phyloP scores from a whole-genome alignment of 2,329 filamentous ascomycete genomes.

The Sodiomyces alkalinus region DNA sequence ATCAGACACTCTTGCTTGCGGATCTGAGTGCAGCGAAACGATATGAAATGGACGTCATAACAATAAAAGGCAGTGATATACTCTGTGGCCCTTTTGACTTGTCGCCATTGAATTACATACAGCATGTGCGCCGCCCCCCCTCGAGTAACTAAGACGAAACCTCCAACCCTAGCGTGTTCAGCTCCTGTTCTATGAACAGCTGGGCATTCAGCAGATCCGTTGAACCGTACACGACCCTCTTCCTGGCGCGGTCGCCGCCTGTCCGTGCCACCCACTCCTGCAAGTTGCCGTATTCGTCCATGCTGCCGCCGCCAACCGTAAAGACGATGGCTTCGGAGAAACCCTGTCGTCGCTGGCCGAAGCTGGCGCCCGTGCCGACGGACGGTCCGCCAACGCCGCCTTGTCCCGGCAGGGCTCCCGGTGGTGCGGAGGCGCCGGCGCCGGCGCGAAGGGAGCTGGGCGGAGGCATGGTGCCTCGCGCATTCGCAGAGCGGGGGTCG shows the following conservation, averaged over 20 bases:
- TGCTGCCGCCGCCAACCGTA: slow-evolving; percentile 86
- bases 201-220: slow-evolving; percentile 64
- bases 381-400: slow-evolving; percentile 26
- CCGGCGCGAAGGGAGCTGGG: slow-evolving; percentile 44
- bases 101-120: too few relatives aligned
- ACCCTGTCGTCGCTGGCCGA: slow-evolving; percentile 79
- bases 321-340: slow-evolving; percentile 91
- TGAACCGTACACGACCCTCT: slow-evolving; percentile 85
- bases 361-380: slow-evolving; percentile 62
- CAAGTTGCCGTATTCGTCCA: slow-evolving; percentile 97
- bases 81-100: too few relatives aligned
- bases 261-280: slow-evolving; percentile 89
- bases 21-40: too few relatives aligned
- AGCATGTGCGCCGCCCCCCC: too few relatives aligned
- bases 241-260: slow-evolving; percentile 48
- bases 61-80: too few relatives aligned
- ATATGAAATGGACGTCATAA: too few relatives aligned
- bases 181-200: slow-evolving; percentile 49
- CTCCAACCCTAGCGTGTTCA: slow-evolving; percentile 48
- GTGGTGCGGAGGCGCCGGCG: slow-evolving; percentile 24
- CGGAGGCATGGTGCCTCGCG: slow-evolving; percentile 78
- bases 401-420: slow-evolving; percentile 30
- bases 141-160: slow-evolving; percentile 19
- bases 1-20: too few relatives aligned
- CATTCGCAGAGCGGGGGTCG: slow-evolving; percentile 85